Conservation (phyloP, 768 basidiomycete genomes). For the Tephrocybe rancida region DNA sequence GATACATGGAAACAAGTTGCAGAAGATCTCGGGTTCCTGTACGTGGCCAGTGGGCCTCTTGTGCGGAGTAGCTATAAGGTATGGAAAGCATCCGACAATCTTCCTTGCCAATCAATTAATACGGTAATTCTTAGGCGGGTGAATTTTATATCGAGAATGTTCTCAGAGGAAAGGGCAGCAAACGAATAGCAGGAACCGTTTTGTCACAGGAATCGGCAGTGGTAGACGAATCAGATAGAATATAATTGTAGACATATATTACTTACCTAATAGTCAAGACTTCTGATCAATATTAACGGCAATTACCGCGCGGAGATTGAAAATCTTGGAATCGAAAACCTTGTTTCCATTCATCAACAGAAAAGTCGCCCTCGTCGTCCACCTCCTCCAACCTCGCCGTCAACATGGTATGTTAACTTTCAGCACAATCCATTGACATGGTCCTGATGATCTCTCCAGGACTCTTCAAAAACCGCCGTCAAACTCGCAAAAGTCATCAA, state of each 20-base stretch:
- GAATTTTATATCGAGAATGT: slow-evolving; percentile 96
- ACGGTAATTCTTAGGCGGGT: slow-evolving; percentile 67
- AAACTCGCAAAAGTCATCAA: slow-evolving; percentile 98
- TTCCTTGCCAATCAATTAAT: not conserved
- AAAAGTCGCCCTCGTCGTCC: slow-evolving; percentile 15
- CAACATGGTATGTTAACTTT: slow-evolving; percentile 34
- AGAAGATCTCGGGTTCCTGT: slow-evolving; percentile 93
- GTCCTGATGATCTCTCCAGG: slow-evolving; percentile 40
- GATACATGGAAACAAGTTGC: slow-evolving; percentile 89
- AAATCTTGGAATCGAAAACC: slow-evolving; percentile 16
- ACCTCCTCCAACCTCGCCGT: slow-evolving; percentile 1
- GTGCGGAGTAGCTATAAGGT: slow-evolving; percentile 98
- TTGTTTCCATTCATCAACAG: slow-evolving; percentile 23
- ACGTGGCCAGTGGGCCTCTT: slow-evolving; percentile 95
- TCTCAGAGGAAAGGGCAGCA: slow-evolving; percentile 57
- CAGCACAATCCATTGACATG: not conserved
- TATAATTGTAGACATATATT: not conserved
- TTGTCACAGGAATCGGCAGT: slow-evolving; percentile 13
- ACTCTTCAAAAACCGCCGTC: slow-evolving; percentile 88
- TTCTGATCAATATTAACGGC: slow-evolving; percentile 1
- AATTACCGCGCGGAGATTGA: slow-evolving; percentile 17
- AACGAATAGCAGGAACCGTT: slow-evolving; percentile 39
- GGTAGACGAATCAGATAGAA: not conserved
- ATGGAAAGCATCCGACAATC: slow-evolving; percentile 19
- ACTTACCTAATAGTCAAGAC: not conserved